These are phyloP conservation scores for Urtica urens DNA, from an alignment of 306 rosid species.

Conservation along the genomic window DNA sequence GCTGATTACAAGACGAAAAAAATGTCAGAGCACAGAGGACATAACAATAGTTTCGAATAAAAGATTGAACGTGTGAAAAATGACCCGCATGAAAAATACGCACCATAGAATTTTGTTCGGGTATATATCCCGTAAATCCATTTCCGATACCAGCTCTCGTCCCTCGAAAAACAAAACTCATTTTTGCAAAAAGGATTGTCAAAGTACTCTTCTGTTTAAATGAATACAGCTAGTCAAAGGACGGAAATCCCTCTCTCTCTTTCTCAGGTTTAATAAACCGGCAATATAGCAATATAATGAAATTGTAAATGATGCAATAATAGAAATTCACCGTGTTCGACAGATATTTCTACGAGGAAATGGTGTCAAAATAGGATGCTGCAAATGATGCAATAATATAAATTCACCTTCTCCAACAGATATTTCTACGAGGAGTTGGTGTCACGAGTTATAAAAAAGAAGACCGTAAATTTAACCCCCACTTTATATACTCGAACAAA, in stretches of 20 bases:
- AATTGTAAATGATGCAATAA: background rate
- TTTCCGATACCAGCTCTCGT: slow-evolving; percentile 58
- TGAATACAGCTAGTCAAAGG: slow-evolving; percentile 2
- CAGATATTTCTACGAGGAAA: no score
- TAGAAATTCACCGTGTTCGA: background rate
- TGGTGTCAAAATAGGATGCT: no score
- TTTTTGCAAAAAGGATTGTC: slow-evolving; percentile 15
- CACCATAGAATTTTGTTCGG: slow-evolving; percentile 39
- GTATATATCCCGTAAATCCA: slow-evolving; percentile 48
- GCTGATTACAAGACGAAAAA: slow-evolving; percentile 4
- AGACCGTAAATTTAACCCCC: no score
- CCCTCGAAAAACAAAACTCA: slow-evolving; percentile 69
- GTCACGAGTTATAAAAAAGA: no score
- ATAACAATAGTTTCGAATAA: background rate
- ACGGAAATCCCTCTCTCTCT: background rate
- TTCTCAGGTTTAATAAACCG: background rate
- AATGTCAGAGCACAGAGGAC: background rate
- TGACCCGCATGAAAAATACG: background rate
- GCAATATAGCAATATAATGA: background rate
- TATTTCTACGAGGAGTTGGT: no score
- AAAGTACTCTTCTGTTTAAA: background rate
- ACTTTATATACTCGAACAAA: no score
- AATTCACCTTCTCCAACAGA: no score
- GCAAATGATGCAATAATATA: no score
- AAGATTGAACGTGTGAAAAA: background rate